Base-by-base conservation (phyloP, 768 basidiomycete species). In the Asterophora parasitica region DNA sequence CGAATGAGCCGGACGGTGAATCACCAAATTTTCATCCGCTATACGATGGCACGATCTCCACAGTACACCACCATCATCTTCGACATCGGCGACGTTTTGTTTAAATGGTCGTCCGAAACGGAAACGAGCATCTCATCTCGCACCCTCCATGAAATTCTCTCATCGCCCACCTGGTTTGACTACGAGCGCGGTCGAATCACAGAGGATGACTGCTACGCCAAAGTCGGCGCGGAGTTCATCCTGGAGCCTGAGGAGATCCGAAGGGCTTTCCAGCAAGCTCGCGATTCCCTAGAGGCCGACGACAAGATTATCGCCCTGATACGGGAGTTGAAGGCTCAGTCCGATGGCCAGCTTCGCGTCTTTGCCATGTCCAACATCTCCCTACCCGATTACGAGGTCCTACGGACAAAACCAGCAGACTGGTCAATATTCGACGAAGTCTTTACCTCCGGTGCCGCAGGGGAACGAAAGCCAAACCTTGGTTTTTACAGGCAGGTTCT, bases 331-430 rank as follows among this genome's bases (percentile, higher is more conserved):
- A 75, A 75, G 51, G 50, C 54, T 5, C 63, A 70, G 46, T 64
- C 66, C 2, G 46, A 62, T 9, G 62, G 60, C 15, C 44, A 57
- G 5, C 58, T 78, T 1, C 65, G 60, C 11, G 67, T 81, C 30
- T 78, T 73, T 43, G 79, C 78, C 27, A 78, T 80, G 75, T 79
- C 77, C 30, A 82, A 82, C 59, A 80, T 82, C 20, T 78, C 79
- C 13, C 53, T 65, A 0, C 76, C 76, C 7, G 79, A 81, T 53
- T 78, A 71, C 54, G 65, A 65, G 33, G 65, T 73, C 3, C 65
- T 80, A 12, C 70, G 61, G 37, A 67, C 62, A n/a, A 77, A 70
- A 28, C 59, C 67, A 4, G 75, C 67, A 7, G 73, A 77, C 49
- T 81, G 75, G 74, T 62, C 63, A 0, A 65, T 78, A 16, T 77